Evolutionary conservation across 2,329 filamentous ascomycete species (phyloP).

Genomic region (Aspergillus sp.): DNA sequence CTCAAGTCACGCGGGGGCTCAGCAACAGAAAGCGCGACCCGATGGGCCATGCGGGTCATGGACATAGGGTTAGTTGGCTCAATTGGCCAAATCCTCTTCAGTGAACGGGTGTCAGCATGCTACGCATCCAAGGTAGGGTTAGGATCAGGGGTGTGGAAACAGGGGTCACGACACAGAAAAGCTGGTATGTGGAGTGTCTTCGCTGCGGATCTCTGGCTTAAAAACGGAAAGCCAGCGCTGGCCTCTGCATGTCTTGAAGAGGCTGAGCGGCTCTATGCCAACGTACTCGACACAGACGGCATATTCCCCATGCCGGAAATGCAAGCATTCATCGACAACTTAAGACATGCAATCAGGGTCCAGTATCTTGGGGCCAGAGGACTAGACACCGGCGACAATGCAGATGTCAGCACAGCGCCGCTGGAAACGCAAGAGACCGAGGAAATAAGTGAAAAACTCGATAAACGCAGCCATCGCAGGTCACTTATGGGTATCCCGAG

Average conservation of each 20-base stretch:
- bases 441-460: conserved; percentile 50
- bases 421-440: conserved; percentile 21
- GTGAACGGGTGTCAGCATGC: conserved; percentile 78
- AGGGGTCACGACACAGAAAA: conserved; percentile 71
- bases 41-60: conserved; percentile 73
- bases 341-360: conserved; percentile 37
- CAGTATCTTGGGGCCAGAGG: conserved; percentile 38
- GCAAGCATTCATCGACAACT: conserved; percentile 40
- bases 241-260: conserved; percentile 71
- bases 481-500: conserved; percentile 48
- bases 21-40: conserved; percentile 76
- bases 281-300: conserved; percentile 34
- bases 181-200: conserved; percentile 83
- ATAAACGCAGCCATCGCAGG: conserved; percentile 47
- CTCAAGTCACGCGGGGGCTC: conserved; percentile 72
- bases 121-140: conserved; percentile 66
- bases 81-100: conserved; percentile 73
- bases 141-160: conserved; percentile 55
- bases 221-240: conserved; percentile 67
- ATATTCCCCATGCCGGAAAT: conserved; percentile 47
- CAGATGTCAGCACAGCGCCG: conserved; percentile 19
- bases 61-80: conserved; percentile 69
- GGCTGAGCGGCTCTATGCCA: conserved; percentile 51
- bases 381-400: conserved; percentile 25
- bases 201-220: conserved; percentile 76